Conservation (phyloP, 345 rosid species). For the Litchi chinensis region DNA sequence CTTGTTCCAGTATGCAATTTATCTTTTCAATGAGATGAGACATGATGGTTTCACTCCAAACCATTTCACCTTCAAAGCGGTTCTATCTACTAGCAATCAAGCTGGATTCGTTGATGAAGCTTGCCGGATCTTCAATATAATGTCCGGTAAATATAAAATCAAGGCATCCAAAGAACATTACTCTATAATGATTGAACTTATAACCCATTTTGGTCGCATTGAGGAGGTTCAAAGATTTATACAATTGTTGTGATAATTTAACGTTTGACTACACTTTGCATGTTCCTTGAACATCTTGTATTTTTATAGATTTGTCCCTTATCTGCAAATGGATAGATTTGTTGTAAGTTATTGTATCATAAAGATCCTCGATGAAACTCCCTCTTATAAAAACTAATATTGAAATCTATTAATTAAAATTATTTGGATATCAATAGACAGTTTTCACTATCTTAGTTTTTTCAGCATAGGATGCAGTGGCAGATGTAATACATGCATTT, state of each 20-base stretch:
- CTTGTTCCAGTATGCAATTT: too few relatives aligned
- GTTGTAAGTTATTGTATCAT: background rate
- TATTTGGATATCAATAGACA: too few relatives aligned
- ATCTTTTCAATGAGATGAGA: conserved; percentile 65
- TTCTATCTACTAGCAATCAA: conserved; percentile 60
- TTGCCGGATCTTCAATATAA: conserved; percentile 47
- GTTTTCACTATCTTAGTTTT: too few relatives aligned
- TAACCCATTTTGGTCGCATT: conserved; percentile 37
- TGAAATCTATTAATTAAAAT: too few relatives aligned
- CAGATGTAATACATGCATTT: too few relatives aligned
- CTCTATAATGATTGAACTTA: conserved; percentile 45
- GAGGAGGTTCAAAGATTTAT: conserved; percentile 51
- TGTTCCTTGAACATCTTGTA: background rate
- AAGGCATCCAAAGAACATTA: conserved; percentile 52
- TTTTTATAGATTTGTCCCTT: background rate
- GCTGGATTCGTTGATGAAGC: conserved; percentile 80
- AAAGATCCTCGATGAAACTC: too few relatives aligned
- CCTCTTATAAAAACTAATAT: too few relatives aligned
- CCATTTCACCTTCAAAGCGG: conserved; percentile 61
- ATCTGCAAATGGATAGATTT: background rate
- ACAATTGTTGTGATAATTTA: conserved; percentile 15
- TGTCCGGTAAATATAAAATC: conserved; percentile 48
- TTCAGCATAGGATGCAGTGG: too few relatives aligned
- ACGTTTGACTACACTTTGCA: background rate
- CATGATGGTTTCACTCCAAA: conserved; percentile 60